Base-by-base conservation (phyloP, 1,284 basidiomycete species). In the Trametes pubescens region DNA sequence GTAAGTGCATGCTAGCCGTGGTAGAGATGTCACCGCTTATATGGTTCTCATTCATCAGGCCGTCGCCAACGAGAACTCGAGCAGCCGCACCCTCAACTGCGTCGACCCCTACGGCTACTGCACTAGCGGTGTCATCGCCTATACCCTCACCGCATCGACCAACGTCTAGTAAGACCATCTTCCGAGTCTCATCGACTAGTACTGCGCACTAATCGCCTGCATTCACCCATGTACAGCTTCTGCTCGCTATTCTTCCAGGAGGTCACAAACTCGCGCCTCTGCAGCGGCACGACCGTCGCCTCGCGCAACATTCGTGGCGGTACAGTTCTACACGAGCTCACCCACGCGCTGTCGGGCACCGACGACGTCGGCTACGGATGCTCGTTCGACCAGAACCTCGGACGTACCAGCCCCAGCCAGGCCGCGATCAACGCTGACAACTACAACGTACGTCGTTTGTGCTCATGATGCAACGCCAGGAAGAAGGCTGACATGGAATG, bases 361-460 rank as follows among this genome's bases (percentile, higher is more conserved):
- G 64, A 56, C 22, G 72, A 73, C 26, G 66, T 75, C 48, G 71
- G 69, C 32, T 73, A 75, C 59, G 72, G 73, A 34, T 75, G 73
- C 67, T 57, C 67, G 38, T 68, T 57, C 44, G 72, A 74, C 63
- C 67, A 70, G 68, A 68, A 61, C 67, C 57, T 69, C 51, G 62
- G 61, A 56, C 55, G 38, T 21, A 57, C 64, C 13, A 66, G 59
- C 67, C 64, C 66, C 52, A 40, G 64, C 61, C 51, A 60, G 52
- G 62, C 65, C 56, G 57, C 52, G 18, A 44, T 40, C 55, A 75
- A 75, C 59, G 73, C 73, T 18, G 73, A 75, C 62, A 74, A 74
- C 67, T 75, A 71, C 66, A 75, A 75, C 62, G 72, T 73, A 57
- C 29, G 71, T 48, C 13, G 8, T 47, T 10, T 40, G 26, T 43